A percentile compares a stretch with the other conserved stretches of the same genome.
Conservation (phyloP, 305 asterid species). For the Fraxinus ornus region DNA sequence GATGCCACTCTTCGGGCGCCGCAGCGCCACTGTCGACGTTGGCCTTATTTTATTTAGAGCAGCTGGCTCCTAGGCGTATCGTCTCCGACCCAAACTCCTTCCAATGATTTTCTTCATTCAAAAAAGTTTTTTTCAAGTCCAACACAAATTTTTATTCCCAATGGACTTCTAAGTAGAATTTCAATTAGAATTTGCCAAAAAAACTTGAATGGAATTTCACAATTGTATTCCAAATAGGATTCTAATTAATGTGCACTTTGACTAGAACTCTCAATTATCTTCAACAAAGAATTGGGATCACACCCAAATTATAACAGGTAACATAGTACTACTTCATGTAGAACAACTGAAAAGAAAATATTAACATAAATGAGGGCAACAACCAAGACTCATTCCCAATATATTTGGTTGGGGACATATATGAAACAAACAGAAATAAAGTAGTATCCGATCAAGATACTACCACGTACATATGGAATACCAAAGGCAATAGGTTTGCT, state of each 20-base stretch:
- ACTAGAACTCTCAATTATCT: too few relatives aligned
- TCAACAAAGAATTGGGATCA: too few relatives aligned
- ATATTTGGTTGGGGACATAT: neutral
- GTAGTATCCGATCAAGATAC: neutral
- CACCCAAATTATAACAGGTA: constrained; percentile 5
- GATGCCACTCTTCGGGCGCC: neutral
- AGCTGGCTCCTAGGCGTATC: neutral
- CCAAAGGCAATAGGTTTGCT: neutral
- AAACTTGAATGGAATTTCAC: neutral
- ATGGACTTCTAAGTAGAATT: neutral
- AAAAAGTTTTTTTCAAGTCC: neutral
- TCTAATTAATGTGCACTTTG: neutral
- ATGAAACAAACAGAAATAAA: neutral
- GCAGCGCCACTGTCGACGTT: neutral
- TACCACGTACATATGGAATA: neutral
- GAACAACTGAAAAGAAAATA: neutral
- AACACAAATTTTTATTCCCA: neutral
- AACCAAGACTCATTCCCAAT: neutral
- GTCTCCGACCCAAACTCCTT: neutral
- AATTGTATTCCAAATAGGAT: neutral
- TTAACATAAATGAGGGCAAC: neutral
- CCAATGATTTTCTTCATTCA: neutral
- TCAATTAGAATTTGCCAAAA: neutral
- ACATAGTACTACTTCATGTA: neutral
- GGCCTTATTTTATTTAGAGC: neutral